Evolutionary conservation across 495 filamentous ascomycete genomes (phyloP), one percentile per base, ranked within the genome.

Genomic region (Corynascus novoguineensis): DNA sequence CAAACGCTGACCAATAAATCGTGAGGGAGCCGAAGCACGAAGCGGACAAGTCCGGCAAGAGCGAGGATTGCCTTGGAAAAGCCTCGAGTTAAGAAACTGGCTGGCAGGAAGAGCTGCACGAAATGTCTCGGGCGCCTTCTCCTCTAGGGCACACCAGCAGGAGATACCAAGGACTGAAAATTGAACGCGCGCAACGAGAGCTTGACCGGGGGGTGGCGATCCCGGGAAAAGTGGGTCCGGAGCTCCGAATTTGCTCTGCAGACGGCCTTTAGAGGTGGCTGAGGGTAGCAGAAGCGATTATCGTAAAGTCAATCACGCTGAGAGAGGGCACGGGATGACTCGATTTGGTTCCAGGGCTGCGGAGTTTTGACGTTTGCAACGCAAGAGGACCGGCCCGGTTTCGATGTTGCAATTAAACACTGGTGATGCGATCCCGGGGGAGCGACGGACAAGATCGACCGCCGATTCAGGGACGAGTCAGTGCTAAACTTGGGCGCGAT

Each of bases 1-100:
- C 32, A 35, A 0, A 4, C 27, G 17, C 28, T 45, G 42, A 47
- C 56, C 50, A 57, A 62, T 62, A 29, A 46, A 40, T 29, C 42
- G 53, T 38, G 60, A 63, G 58, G 62, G 55, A 47, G 55, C 32
- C 21, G 47, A 19, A 28, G 34, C 35, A 50, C 41, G 28, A 29
- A 47, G 53, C 65, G 65, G 65, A 44, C 62, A 68, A 61, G 47
- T 55, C 67, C 67, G 67, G 40, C 49, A n/a, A n/a, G n/a, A n/a
- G n/a, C 48, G 44, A 31, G 35, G 22, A 25, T 27, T n/a, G 24
- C 24, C 11, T 17, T 35, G 59, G 59, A 61, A 63, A 56, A 60
- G 49, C 51, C 63, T 60, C 60, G 60, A 59, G 50, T 19, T 28
- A 27, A 22, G 50, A 50, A 46, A 21, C 4, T 17, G 11, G n/a